A percentile compares a stretch with the other conserved stretches of the same genome.
Conservation (phyloP, 148 eudicot species). For the Camellia japonica region DNA sequence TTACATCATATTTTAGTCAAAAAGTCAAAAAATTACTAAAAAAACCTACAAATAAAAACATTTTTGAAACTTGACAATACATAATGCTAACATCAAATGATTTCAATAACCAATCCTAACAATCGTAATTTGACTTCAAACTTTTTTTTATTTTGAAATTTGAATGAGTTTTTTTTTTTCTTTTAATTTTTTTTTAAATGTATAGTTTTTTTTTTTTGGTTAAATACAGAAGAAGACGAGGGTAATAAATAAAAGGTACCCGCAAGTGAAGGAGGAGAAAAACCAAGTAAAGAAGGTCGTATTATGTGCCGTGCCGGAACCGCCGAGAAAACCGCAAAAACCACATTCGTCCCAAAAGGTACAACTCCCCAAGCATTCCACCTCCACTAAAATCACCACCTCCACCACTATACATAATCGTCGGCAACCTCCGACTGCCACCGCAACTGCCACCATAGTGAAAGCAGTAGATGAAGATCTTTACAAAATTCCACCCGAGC, state of each 20-base stretch:
- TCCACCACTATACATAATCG: neutral
- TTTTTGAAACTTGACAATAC: too few relatives aligned
- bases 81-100: too few relatives aligned
- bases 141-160: too few relatives aligned
- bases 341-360: neutral
- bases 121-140: too few relatives aligned
- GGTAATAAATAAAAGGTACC: neutral
- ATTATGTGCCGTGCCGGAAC: conserved; percentile 20
- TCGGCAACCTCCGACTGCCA: neutral
- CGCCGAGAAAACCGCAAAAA: neutral
- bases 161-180: too few relatives aligned
- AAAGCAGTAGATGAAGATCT: conserved; percentile 81
- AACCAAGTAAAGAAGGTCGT: conserved; percentile 8
- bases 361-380: neutral
- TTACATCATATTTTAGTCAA: too few relatives aligned
- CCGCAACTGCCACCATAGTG: conserved; percentile 18
- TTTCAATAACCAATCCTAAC: too few relatives aligned
- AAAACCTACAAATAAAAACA: too few relatives aligned
- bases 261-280: neutral
- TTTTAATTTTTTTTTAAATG: too few relatives aligned
- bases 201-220: too few relatives aligned
- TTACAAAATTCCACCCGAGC: conserved; percentile 69
- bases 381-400: neutral
- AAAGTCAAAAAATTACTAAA: too few relatives aligned
- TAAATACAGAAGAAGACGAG: neutral